Evolutionary conservation across 2,329 filamentous ascomycete genomes (phyloP), one percentile per base, ranked within the genome.

Genomic region (Alternaria longipes): DNA sequence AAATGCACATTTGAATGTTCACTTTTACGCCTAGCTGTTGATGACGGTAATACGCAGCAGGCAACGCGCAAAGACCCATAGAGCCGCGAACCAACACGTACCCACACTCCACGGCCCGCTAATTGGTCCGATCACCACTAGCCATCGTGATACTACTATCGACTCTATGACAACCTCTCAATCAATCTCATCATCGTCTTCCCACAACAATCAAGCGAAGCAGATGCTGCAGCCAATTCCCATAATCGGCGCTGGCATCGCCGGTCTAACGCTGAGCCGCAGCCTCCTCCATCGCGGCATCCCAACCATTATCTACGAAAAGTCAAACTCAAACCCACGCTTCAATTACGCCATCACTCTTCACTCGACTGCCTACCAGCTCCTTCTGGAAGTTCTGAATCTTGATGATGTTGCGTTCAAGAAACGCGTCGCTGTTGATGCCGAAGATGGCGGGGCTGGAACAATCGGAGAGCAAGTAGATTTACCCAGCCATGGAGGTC

Each of bases 161-260:
- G 18, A 40, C 8, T 40, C n/a, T 20, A 9, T 18, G 20, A 40
- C 38, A 40, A 20, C 38, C 24, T 26, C n/a, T 18, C 34, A n/a
- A n/a, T 38, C 3, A 38, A 40, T 20, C 20, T 40, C n/a, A 11
- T 5, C 38, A 18, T 40, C 7, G 8, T 8, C 8, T 40, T 40
- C 38, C 8, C 8, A 40, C 8, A 20, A 20, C 20, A 8, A 40
- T 18, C 0, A 40, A 20, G 20, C 12, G 9, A 38, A n/a, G n/a
- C 16, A n/a, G n/a, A 38, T 40, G n/a, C 34, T 16, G 16, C 70
- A 53, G 11, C 57, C 52, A 3, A 60, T 63, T n/a, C 12, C 56
- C 22, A 79, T 84, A 40, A 67, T 84, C 46, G 82, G 82, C 11
- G 82, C 81, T 14, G 83, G 83, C 6, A 73, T 84, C 16, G 76